Percentiles rank a stretch among this genome's conserved stretches.
These are phyloP conservation scores for Solanum verrucosum DNA, from an alignment of 257 asterid genomes.

Conservation along the genomic window DNA sequence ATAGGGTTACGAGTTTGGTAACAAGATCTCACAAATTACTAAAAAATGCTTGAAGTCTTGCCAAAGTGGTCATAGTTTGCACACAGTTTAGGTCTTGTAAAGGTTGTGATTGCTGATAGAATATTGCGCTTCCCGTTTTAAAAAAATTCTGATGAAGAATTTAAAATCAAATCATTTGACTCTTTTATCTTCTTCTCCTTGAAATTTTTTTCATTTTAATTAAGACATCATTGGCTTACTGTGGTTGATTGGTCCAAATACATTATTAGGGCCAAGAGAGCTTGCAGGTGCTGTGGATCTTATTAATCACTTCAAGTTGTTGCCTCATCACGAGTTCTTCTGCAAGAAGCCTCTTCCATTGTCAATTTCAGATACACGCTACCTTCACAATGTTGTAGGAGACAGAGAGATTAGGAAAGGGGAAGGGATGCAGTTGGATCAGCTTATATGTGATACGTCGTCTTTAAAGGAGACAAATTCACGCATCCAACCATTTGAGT, in stretches of 20 bases:
- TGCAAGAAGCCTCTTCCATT: slow-evolving; percentile 89
- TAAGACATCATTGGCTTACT: not conserved
- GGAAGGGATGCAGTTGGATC: slow-evolving; percentile 90
- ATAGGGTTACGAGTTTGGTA: not conserved
- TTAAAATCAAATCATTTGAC: not conserved
- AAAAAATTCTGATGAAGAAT: not conserved
- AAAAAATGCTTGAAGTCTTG: not conserved
- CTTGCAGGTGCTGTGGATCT: slow-evolving; percentile 96
- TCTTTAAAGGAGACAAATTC: slow-evolving; percentile 49
- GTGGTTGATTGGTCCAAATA: slow-evolving; percentile 10
- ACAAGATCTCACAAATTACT: not conserved
- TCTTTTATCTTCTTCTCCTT: not conserved
- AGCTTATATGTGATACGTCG: slow-evolving; percentile 60
- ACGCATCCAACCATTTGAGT: slow-evolving; percentile 71
- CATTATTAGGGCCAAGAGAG: slow-evolving; percentile 78
- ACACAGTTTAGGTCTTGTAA: not conserved
- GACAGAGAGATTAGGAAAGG: slow-evolving; percentile 95
- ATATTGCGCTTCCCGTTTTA: not conserved
- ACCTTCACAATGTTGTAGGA: slow-evolving; percentile 91
- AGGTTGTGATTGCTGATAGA: not conserved
- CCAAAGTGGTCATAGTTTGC: not conserved
- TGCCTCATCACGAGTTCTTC: slow-evolving; percentile 85
- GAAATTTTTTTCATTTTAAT: not conserved
- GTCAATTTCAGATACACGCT: slow-evolving; percentile 84
- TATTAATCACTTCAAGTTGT: slow-evolving; percentile 68